Conservation (phyloP, 2,329 filamentous ascomycete species). For the Keithomyces neogunnii region DNA sequence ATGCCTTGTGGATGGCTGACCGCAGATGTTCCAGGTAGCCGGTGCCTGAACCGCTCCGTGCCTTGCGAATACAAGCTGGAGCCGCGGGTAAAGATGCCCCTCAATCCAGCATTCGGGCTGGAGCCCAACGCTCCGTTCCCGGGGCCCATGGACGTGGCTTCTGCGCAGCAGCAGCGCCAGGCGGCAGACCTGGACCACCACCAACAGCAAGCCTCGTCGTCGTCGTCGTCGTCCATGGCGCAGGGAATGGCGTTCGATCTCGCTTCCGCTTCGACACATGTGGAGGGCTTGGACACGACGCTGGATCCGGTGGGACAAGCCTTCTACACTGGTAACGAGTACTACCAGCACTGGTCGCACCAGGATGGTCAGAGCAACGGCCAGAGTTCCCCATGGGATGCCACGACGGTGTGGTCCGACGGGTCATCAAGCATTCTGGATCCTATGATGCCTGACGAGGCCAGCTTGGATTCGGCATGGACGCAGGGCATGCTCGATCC, state of each 20-base stretch:
- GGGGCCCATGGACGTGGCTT: slow-evolving; percentile 7
- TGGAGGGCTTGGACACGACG: background rate
- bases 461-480: slow-evolving; percentile 2
- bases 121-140: slow-evolving; percentile 5
- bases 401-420: slow-evolving; percentile 7
- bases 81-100: slow-evolving; percentile 8
- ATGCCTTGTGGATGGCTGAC: background rate
- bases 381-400: slow-evolving; percentile 4
- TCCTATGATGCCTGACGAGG: slow-evolving; percentile 4
- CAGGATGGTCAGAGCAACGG: background rate
- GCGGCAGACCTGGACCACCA: background rate
- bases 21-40: slow-evolving; percentile 1
- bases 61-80: slow-evolving; percentile 8
- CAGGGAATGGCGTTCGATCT: slow-evolving; percentile 5
- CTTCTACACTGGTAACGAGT: slow-evolving; percentile 1
- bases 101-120: slow-evolving; percentile 9
- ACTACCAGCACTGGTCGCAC: slow-evolving; percentile 4
- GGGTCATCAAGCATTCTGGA: slow-evolving; percentile 5
- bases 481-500: slow-evolving; percentile 2
- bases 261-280: background rate
- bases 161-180: background rate
- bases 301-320: background rate
- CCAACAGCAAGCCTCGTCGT: background rate
- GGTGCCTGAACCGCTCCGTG: slow-evolving; percentile 7
- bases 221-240: background rate